Evolutionary conservation across 345 rosid species (phyloP).

Genomic region (Pseudoturritis turrita): DNA sequence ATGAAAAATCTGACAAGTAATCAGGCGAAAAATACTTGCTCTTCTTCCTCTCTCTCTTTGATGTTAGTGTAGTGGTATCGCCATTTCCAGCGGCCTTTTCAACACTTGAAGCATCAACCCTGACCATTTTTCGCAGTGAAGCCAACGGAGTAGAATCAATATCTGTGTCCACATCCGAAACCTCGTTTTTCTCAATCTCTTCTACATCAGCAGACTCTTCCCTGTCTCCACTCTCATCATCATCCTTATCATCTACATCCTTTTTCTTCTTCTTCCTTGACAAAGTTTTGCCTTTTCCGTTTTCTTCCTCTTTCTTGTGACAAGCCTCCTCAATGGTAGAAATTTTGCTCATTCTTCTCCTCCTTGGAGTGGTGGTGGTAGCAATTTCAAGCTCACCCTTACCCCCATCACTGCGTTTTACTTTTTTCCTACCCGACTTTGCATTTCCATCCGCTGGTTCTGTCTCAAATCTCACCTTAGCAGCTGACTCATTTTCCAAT

Average conservation of each 20-base stretch:
- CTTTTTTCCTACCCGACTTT: conserved; percentile 34
- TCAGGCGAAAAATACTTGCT: conserved; percentile 88
- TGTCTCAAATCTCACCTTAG: conserved; percentile 24
- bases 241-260: not conserved
- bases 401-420: conserved; percentile 25
- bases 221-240: conserved; percentile 12
- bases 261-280: conserved; percentile 32
- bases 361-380: not conserved
- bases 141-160: conserved; percentile 25
- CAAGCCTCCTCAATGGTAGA: conserved; percentile 11
- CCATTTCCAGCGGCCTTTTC: conserved; percentile 14
- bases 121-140: conserved; percentile 27
- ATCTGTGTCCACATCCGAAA: conserved; percentile 15
- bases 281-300: conserved; percentile 9
- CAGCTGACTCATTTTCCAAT: conserved; percentile 38
- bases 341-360: conserved; percentile 19
- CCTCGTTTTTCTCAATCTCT: not conserved
- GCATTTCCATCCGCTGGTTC: conserved; percentile 8
- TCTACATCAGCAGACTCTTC: not conserved
- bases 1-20: conserved; percentile 40
- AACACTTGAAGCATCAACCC: conserved; percentile 1
- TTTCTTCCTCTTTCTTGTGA: conserved; percentile 26
- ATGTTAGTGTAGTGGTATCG: conserved; percentile 20
- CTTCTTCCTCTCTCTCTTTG: conserved; percentile 75
- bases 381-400: conserved; percentile 13